Percentiles rank a stretch among this genome's conserved stretches.
These are phyloP conservation scores for Stemphylium beticola DNA, from an alignment of 2,329 filamentous ascomycete species.

Conservation along the genomic window DNA sequence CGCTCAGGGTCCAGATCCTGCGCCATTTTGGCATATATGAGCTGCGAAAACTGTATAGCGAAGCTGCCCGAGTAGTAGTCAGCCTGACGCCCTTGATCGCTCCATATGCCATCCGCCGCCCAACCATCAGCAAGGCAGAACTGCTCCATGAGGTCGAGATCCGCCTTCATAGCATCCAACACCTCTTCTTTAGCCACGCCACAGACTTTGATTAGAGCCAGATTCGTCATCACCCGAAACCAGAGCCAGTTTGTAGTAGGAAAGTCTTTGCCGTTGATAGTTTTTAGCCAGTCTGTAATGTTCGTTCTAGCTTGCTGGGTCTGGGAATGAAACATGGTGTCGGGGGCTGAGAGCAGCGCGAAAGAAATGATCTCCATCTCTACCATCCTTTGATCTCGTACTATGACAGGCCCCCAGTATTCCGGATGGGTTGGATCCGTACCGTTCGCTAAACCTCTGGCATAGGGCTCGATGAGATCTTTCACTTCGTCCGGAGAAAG, in stretches of 20 bases:
- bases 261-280: conserved; percentile 55
- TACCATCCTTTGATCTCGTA: conserved; percentile 61
- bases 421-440: conserved; percentile 44
- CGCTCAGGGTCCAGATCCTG: conserved; percentile 51
- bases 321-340: conserved; percentile 45
- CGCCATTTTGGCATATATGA: conserved; percentile 56
- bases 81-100: conserved; percentile 48
- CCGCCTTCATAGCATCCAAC: conserved; percentile 48
- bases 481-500: conserved; percentile 20
- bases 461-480: conserved; percentile 35
- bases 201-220: conserved; percentile 54
- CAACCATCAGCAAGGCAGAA: conserved; percentile 57
- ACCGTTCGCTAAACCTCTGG: conserved; percentile 42
- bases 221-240: conserved; percentile 60
- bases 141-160: conserved; percentile 53
- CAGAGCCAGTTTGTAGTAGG: conserved; percentile 60
- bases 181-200: conserved; percentile 47
- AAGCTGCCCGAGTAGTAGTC: conserved; percentile 64
- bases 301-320: conserved; percentile 42
- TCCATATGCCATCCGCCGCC: conserved; percentile 58
- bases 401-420: conserved; percentile 57
- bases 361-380: conserved; percentile 61
- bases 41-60: conserved; percentile 60
- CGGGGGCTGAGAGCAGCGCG: conserved; percentile 55
- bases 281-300: conserved; percentile 51